phyloP scores from a whole-genome alignment of 2,329 filamentous ascomycete genomes.

The Verticillium klebahnii region DNA sequence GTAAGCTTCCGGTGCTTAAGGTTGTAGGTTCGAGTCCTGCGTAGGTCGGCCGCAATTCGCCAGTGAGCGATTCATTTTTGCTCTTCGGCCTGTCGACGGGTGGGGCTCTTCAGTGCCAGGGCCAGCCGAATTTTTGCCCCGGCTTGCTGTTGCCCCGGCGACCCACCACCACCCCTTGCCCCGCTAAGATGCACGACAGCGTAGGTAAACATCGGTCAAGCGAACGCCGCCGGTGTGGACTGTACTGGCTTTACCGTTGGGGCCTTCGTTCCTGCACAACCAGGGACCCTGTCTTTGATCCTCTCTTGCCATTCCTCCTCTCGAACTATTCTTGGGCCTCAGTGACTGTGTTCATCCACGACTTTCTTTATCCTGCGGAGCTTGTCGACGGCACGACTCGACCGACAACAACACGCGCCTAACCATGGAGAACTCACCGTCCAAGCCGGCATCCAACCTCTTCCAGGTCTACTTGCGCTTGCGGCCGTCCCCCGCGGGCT shows the following conservation, averaged over 20 bases:
- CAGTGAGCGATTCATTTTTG: background rate
- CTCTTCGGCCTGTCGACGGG: too few species aligned
- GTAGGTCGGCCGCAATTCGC: slow-evolving; percentile 16
- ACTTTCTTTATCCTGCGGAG: background rate
- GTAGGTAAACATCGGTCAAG: too few species aligned
- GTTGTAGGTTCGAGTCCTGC: slow-evolving; percentile 30
- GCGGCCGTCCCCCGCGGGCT: slow-evolving; percentile 55
- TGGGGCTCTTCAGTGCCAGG: too few species aligned
- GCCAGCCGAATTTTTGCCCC: too few species aligned
- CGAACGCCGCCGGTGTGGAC: too few species aligned
- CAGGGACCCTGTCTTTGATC: background rate
- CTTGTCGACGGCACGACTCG: background rate
- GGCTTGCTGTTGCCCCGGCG: background rate
- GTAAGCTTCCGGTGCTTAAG: slow-evolving; percentile 30
- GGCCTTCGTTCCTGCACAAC: background rate
- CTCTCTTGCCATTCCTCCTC: background rate
- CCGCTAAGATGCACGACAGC: too few species aligned
- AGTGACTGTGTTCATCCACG: background rate
- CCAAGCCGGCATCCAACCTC: slow-evolving; percentile 40
- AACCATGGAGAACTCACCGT: slow-evolving; percentile 9
- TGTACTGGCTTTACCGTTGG: too few species aligned
- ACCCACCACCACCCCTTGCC: too few species aligned
- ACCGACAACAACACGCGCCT: background rate
- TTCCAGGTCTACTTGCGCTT: slow-evolving; percentile 92
- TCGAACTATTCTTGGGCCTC: background rate